phyloP scores from a whole-genome alignment of 2,329 filamentous ascomycete genomes.

The Exophiala aquamarina region DNA sequence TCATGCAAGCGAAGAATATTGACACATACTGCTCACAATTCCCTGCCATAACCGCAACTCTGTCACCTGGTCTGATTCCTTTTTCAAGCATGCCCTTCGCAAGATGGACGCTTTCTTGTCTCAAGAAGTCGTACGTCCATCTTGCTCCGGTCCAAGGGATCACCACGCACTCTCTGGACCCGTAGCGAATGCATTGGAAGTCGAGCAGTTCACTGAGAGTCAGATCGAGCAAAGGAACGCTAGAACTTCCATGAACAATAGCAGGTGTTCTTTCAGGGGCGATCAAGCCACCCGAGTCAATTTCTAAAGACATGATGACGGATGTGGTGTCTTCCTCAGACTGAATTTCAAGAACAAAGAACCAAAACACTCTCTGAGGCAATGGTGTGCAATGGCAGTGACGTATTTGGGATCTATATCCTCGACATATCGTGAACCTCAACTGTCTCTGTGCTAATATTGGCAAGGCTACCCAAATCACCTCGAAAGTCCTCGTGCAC shows the following conservation, averaged over 20 bases:
- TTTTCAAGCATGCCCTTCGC: constrained; percentile 66
- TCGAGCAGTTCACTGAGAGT: constrained; percentile 72
- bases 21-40: constrained; percentile 61
- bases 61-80: constrained; percentile 67
- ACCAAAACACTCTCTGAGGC: too few species aligned
- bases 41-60: constrained; percentile 71
- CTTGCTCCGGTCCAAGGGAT: constrained; percentile 74
- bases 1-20: constrained; percentile 70
- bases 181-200: constrained; percentile 66
- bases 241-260: constrained; percentile 66
- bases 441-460: too few species aligned
- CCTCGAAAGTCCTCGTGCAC: too few species aligned
- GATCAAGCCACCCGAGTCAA: too few species aligned
- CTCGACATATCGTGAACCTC: too few species aligned
- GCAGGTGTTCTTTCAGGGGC: constrained; percentile 38
- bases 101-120: constrained; percentile 60
- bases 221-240: constrained; percentile 68
- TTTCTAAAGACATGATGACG: too few species aligned
- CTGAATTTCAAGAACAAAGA: too few species aligned
- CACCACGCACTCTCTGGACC: constrained; percentile 66
- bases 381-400: too few species aligned
- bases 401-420: too few species aligned
- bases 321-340: too few species aligned
- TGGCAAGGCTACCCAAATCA: too few species aligned
- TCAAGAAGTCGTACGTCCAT: constrained; percentile 69